Percentiles rank a stretch among this genome's conserved stretches.
Conservation (phyloP, 257 asterid genomes). For the Solanum lycopersicoides region DNA sequence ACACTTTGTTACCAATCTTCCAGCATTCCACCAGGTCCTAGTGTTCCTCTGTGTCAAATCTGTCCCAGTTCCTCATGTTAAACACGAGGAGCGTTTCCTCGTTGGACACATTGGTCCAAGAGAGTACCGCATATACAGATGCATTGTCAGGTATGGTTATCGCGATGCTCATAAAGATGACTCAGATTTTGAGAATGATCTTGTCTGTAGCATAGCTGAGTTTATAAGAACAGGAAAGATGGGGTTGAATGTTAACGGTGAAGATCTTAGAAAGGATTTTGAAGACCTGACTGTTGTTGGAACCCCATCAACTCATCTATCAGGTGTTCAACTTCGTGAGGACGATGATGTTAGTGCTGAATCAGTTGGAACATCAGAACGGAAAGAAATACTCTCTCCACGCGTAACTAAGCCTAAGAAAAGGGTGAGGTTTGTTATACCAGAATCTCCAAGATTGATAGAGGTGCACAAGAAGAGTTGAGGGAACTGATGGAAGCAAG, state of each 20-base stretch:
- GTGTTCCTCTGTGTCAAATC: constrained; percentile 81
- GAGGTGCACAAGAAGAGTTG: constrained; percentile 43
- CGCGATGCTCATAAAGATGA: constrained; percentile 85
- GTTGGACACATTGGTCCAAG: constrained; percentile 79
- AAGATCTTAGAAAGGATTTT: neutral
- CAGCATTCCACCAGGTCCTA: constrained; percentile 89
- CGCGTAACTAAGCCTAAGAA: constrained; percentile 26
- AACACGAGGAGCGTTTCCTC: constrained; percentile 67
- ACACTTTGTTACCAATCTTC: constrained; percentile 85
- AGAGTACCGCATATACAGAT: constrained; percentile 64
- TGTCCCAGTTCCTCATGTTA: constrained; percentile 77
- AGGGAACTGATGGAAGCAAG: constrained; percentile 76
- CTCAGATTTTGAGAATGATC: constrained; percentile 63
- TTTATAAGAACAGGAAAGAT: constrained; percentile 44
- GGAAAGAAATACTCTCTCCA: constrained; percentile 29
- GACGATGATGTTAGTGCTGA: neutral
- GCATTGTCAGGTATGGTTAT: constrained; percentile 84
- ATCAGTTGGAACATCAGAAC: constrained; percentile 38
- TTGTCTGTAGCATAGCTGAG: constrained; percentile 78
- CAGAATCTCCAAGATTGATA: constrained; percentile 53
- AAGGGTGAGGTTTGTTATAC: constrained; percentile 64
- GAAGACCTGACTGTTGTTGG: constrained; percentile 74
- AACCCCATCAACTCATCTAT: constrained; percentile 48
- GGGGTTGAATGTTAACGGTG: constrained; percentile 4
- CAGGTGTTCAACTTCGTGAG: constrained; percentile 27